Base-by-base conservation (phyloP, 2,329 filamentous ascomycete species). In the Aspergillus ochraceoroseus region DNA sequence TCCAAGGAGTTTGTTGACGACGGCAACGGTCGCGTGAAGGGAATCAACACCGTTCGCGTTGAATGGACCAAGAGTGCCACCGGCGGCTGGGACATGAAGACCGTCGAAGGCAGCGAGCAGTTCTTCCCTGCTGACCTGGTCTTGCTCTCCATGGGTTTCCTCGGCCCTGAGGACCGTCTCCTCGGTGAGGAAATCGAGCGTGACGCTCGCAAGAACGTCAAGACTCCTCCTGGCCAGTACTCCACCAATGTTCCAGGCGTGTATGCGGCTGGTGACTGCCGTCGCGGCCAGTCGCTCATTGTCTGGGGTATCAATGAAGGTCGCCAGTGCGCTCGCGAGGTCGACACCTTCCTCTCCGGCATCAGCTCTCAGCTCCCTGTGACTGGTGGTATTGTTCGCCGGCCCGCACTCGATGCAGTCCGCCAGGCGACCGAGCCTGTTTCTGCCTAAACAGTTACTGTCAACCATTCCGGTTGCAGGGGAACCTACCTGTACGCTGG, bases 241-340 rank as follows among this genome's bases (percentile, higher is more conserved):
- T 77, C 77, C 58, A 95, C 90, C 59, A 95, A 90, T 62, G 66
- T 95, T 15, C 76, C 85, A 11, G 90, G 89, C 49, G 82, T 95
- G 37, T 95, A 95, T 65, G 88, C 90, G 46, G 90, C 90, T 47
- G 90, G 90, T 69, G 90, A 96, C 68, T 95, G 90, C 68, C 85
- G 89, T 47, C 84, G 90, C 60, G 90, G 90, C 41, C 90, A 96
- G 71, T 94, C 87, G 41, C 74, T 96, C 43, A 95, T 96, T 67
- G 89, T 96, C 52, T 96, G 89, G 84, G 90, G 89, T 63, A 96
- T 96, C 74, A 96, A 96, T 63, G 90, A 96, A 71, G 90, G 90
- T 58, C 85, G 90, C 56, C 86, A 92, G 72, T 83, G 85, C 56
- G 90, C 90, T 57, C 85, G 90, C 48, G 89, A 96, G 66, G 85